Evolutionary conservation across 768 basidiomycete species (phyloP), one percentile per base, ranked within the genome.

Genomic region (Lyophyllum semitale): DNA sequence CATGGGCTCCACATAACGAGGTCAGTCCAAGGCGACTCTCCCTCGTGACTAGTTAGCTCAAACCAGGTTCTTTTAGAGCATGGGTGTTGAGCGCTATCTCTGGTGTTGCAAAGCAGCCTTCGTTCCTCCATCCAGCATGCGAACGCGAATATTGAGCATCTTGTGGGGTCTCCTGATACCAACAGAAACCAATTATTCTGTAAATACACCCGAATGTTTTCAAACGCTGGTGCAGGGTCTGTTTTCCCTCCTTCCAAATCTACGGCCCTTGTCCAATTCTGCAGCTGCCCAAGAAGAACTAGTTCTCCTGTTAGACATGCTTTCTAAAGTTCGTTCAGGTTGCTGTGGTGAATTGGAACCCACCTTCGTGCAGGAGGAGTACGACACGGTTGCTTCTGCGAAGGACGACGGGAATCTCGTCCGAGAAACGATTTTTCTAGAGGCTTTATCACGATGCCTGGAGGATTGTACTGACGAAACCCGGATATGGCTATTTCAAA

Each of bases 91-190:
- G 55, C 82, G 89, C 23, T 83, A 79, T 60, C 58, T 87, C 27
- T 92, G 89, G 89, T 90, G 88, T 63, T 83, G 84, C 60, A 82
- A 80, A 59, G 87, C 87, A 8, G 83, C 83, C 1, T 67, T 75
- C 7, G 73, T 76, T 18, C 70, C 73, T 37, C 58, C 71, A 7
- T 73, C 78, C 8, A 60, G 61, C 17, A 68, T 79, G 46, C 77
- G 84, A 17, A 73, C 76, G 8, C 78, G 83, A 20, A 72, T 87
- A 23, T 60, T 90, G 17, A 74, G 73, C 9, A 69, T 71, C 9
- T 71, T 91, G 3, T 77, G 78, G 58, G 66, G 75, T 61, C 63
- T 82, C 63, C 53, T 85, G 59, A 72, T 73, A 61, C 67, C 77
- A 49, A 63, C 66, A 9, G 80, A 81, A 32, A 74, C 68, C 32